These are phyloP conservation scores for Dendrobium catenatum DNA, from an alignment of 106 monocot genomes.

Conservation along the genomic window DNA sequence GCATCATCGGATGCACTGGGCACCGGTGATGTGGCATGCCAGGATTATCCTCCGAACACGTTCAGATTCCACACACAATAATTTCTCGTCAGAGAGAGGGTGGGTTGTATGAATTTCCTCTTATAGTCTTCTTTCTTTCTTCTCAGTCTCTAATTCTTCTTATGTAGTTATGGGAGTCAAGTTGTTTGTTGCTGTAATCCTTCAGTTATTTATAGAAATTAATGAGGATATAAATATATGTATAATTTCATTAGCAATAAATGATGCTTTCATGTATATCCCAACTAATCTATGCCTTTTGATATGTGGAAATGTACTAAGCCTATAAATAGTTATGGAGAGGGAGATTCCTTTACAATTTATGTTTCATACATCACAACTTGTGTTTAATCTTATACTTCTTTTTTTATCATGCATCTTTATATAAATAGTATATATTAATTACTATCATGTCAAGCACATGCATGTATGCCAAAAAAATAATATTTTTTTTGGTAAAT, in stretches of 20 bases:
- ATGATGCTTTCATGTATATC: background rate
- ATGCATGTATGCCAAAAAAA: too few species aligned
- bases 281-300: background rate
- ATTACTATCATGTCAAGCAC: too few species aligned
- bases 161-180: background rate
- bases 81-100: background rate
- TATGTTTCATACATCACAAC: too few species aligned
- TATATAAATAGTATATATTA: too few species aligned
- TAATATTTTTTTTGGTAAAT: too few species aligned
- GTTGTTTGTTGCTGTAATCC: background rate
- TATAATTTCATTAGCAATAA: background rate
- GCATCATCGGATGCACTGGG: too few species aligned
- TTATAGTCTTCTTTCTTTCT: conserved; percentile 1
- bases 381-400: too few species aligned
- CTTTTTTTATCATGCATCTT: too few species aligned
- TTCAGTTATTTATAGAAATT: background rate
- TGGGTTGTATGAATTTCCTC: background rate
- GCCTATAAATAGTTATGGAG: background rate
- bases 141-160: background rate
- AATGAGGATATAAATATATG: background rate
- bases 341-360: too few species aligned
- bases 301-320: background rate
- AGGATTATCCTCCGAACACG: too few species aligned
- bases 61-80: too few species aligned
- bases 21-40: too few species aligned